phyloP scores from a whole-genome alignment of 2,329 filamentous ascomycete genomes.

The Cladorrhinum sp. region DNA sequence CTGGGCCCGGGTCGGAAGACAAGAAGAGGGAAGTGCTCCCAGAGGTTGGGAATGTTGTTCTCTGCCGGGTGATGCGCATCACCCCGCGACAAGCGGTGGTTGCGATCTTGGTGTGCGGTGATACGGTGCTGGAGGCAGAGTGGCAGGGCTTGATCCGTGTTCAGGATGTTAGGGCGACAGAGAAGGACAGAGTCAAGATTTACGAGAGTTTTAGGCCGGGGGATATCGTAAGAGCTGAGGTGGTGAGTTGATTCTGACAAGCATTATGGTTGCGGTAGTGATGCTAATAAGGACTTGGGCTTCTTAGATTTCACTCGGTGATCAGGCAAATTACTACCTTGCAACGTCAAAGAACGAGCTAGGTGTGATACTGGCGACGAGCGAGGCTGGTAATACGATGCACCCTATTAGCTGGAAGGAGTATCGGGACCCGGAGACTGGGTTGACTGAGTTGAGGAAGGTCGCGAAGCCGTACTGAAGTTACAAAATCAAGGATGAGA shows the following conservation, averaged over 20 bases:
- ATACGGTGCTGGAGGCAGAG: slow-evolving; percentile 69
- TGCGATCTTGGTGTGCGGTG: slow-evolving; percentile 78
- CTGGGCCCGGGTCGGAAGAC: slow-evolving; percentile 17
- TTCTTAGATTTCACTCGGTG: slow-evolving; percentile 75
- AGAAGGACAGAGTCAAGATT: slow-evolving; percentile 92
- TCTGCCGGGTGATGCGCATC: slow-evolving; percentile 82
- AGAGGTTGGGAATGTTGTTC: slow-evolving; percentile 73
- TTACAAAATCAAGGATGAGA: neutral
- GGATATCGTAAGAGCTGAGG: slow-evolving; percentile 82
- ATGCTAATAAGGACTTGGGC: neutral
- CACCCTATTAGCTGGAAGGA: slow-evolving; percentile 94
- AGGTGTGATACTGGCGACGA: slow-evolving; percentile 89
- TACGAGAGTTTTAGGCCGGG: slow-evolving; percentile 89
- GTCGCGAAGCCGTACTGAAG: slow-evolving; percentile 86
- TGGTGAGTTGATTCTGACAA: slow-evolving; percentile 53
- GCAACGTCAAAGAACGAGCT: slow-evolving; percentile 87
- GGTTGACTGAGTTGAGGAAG: slow-evolving; percentile 75
- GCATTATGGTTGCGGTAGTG: neutral
- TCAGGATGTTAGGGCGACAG: slow-evolving; percentile 90
- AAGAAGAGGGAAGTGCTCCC: slow-evolving; percentile 72
- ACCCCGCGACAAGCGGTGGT: slow-evolving; percentile 81
- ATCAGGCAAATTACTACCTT: slow-evolving; percentile 95
- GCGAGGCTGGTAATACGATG: slow-evolving; percentile 86
- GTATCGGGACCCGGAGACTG: slow-evolving; percentile 80
- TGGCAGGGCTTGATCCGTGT: slow-evolving; percentile 82